Base-by-base conservation (phyloP, 1,139 yeast genomes). In the Yamadazyma diddensiae region DNA sequence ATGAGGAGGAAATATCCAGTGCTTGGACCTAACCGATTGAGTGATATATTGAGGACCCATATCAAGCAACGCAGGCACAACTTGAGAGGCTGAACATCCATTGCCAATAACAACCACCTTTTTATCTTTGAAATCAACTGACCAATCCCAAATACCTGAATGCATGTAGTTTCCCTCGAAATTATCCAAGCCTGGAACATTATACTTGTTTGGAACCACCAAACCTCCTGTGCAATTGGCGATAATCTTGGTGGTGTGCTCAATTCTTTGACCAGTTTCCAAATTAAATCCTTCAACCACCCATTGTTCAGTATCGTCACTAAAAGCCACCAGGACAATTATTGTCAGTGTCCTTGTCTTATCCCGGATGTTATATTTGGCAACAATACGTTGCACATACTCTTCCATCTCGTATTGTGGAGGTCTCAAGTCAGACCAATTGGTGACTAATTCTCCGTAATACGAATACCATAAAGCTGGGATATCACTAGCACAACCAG, bases 401-500 rank as follows among this genome's bases (percentile, higher is more conserved):
- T 64, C 71, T 39, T 68, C 66, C 57, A 73, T 57, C 42, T 73
- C 78, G 36, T 54, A 57, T 45, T 71, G 76, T 1, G 69, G 74
- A 6, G 79, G 78, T 29, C 68, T 64, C 14, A 65, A 35, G 38
- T 60, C 59, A 35, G 62, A 58, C 77, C 77, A 73, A 30, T 59
- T 62, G 22, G 52, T 53, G 42, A 63, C 68, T 43, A 71, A 52
- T 34, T 59, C 71, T 31, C 56, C 58, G 15, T 59, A 63, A 33
- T 61, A 61, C 19, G 71, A 62, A 37, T 71, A 69, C 69, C 74
- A 73, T 21, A 69, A 46, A 2, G 73, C 71, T 3, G 78, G 79
- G 33, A 71, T 64, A 45, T 69, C 75, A 16, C 70, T 62, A 23
- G 77, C 78, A 47, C 75, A 71, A 5, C 77, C 78, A 3, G 78